phyloP scores from a whole-genome alignment of 345 rosid genomes.

The Camelina laxa region DNA sequence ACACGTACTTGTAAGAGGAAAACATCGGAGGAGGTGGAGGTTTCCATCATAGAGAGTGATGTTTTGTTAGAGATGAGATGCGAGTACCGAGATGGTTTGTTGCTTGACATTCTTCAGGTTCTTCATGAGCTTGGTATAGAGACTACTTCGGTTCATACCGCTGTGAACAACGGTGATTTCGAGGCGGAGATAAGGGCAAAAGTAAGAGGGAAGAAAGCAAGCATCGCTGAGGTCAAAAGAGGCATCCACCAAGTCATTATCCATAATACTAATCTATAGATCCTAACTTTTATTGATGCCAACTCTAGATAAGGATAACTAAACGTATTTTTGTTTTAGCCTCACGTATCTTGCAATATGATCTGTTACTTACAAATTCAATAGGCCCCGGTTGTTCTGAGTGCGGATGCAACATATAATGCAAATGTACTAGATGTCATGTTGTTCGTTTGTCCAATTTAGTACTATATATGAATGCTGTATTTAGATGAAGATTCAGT shows the following conservation, averaged over 20 bases:
- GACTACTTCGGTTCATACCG: constrained; percentile 71
- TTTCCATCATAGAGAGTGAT: constrained; percentile 90
- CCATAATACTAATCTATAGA: constrained; percentile 18
- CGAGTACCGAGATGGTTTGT: constrained; percentile 68
- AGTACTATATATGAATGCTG: not conserved
- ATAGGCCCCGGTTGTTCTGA: not conserved
- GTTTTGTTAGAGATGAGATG: constrained; percentile 86
- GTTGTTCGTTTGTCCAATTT: not conserved
- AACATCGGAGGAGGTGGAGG: constrained; percentile 58
- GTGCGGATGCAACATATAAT: constrained; percentile 12
- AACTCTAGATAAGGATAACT: constrained; percentile 14
- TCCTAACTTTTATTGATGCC: constrained; percentile 26
- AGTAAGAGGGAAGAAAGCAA: constrained; percentile 76
- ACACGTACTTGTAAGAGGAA: constrained; percentile 50
- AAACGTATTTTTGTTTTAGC: not conserved
- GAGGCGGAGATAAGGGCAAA: constrained; percentile 88
- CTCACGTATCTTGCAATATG: not conserved
- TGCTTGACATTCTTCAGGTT: constrained; percentile 80
- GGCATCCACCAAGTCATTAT: constrained; percentile 65
- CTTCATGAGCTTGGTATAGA: constrained; percentile 76
- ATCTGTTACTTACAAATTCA: constrained; percentile 1
- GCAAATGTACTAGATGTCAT: not conserved
- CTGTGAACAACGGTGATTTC: constrained; percentile 55
- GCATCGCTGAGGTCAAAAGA: constrained; percentile 88
- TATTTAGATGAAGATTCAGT: not conserved